Evolutionary conservation across 352 stramenopile genomes (phyloP).

Genomic region (Detonula confervacea): DNA sequence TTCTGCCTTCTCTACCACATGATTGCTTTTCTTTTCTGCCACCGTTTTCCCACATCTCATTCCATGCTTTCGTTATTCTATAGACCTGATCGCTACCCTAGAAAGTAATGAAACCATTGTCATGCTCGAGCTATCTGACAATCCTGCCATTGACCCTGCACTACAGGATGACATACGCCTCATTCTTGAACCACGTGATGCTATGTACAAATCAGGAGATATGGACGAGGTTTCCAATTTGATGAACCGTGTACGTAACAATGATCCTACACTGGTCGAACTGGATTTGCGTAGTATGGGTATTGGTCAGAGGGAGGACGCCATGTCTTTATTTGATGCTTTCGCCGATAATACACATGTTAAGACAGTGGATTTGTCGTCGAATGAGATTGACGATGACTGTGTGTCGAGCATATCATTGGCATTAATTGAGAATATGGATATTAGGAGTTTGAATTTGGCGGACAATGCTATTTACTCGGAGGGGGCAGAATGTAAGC

Average conservation of each 20-base stretch:
- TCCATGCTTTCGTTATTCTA: neutral
- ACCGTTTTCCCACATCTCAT: neutral
- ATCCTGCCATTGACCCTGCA: conserved; percentile 22
- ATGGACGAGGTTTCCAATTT: conserved; percentile 3
- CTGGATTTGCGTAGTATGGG: conserved; percentile 40
- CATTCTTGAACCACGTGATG: conserved; percentile 27
- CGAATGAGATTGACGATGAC: conserved; percentile 56
- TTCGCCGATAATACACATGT: conserved; percentile 38
- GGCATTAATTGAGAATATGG: conserved; percentile 48
- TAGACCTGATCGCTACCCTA: conserved; percentile 42
- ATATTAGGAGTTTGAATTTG: conserved; percentile 43
- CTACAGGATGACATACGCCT: conserved; percentile 33
- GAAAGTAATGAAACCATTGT: conserved; percentile 48
- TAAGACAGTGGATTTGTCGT: conserved; percentile 46
- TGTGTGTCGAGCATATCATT: conserved; percentile 48
- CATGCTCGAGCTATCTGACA: conserved; percentile 37
- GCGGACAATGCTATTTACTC: conserved; percentile 41
- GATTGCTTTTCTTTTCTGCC: too few relatives aligned
- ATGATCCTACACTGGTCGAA: conserved; percentile 42
- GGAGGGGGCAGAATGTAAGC: conserved; percentile 58
- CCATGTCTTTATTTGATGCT: conserved; percentile 39
- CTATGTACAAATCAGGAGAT: neutral
- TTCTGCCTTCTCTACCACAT: too few relatives aligned
- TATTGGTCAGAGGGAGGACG: conserved; percentile 35
- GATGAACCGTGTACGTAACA: conserved; percentile 28